Percentiles rank a stretch among this genome's conserved stretches.
Conservation (phyloP, 805 yeast genomes). For the Ogataea dorogensis region DNA sequence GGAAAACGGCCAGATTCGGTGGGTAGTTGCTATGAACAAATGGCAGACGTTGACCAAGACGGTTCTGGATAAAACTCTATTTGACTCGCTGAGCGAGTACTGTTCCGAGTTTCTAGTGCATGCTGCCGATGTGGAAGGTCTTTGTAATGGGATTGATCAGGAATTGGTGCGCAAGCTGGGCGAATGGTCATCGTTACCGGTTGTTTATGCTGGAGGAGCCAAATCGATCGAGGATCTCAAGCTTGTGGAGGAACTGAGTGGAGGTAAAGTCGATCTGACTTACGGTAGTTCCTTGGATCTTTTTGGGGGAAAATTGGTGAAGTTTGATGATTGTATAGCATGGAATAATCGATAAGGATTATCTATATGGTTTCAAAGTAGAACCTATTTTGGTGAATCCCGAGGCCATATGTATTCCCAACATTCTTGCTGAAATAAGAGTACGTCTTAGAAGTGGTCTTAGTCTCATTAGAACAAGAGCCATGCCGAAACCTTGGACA, state of each 20-base stretch:
- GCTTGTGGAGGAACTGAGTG: slow-evolving; percentile 63
- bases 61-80: slow-evolving; percentile 51
- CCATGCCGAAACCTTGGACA: slow-evolving; percentile 51
- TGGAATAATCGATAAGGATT: slow-evolving; percentile 55
- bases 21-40: slow-evolving; percentile 97
- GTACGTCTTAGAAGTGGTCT: slow-evolving; percentile 36
- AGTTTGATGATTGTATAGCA: slow-evolving; percentile 65
- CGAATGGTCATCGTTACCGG: slow-evolving; percentile 73
- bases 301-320: slow-evolving; percentile 85
- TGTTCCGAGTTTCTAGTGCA: slow-evolving; percentile 90
- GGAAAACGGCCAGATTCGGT: slow-evolving; percentile 37
- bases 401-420: slow-evolving; percentile 22
- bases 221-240: slow-evolving; percentile 65
- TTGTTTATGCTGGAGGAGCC: slow-evolving; percentile 98
- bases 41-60: slow-evolving; percentile 90
- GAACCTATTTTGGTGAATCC: slow-evolving; percentile 14
- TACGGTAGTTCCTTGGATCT: slow-evolving; percentile 92
- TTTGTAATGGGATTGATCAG: slow-evolving; percentile 90
- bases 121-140: slow-evolving; percentile 98
- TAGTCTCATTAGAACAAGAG: slow-evolving; percentile 36
- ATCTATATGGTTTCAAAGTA: slow-evolving; percentile 11
- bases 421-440: slow-evolving; percentile 22
- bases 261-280: slow-evolving; percentile 86
- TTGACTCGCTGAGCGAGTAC: slow-evolving; percentile 54
- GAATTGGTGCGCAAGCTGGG: slow-evolving; percentile 68